phyloP scores from a whole-genome alignment of 495 filamentous ascomycete species.

The Penicillium lagena region DNA sequence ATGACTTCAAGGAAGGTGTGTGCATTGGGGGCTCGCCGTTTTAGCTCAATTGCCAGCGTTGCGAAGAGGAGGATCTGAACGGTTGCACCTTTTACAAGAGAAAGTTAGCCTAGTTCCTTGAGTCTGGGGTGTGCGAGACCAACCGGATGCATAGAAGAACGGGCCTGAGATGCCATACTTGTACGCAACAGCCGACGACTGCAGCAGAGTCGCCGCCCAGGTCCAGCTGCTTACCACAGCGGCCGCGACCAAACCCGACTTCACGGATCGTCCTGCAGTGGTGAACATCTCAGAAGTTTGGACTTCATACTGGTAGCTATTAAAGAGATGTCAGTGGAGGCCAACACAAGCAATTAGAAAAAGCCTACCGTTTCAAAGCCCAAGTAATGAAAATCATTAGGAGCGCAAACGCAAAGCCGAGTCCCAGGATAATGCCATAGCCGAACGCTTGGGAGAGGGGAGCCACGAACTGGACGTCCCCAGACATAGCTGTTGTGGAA shows the following conservation, averaged over 20 bases:
- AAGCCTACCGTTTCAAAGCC: constrained; percentile 56
- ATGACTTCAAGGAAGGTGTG: constrained; percentile 83
- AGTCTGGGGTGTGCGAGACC: neutral
- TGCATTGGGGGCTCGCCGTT: constrained; percentile 78
- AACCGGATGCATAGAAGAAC: constrained; percentile 75
- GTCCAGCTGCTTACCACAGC: constrained; percentile 97
- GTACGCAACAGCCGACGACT: constrained; percentile 86
- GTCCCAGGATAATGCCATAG: constrained; percentile 77
- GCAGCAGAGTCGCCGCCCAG: constrained; percentile 59
- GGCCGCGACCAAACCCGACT: constrained; percentile 86
- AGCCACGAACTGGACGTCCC: constrained; percentile 28
- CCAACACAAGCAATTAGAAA: neutral
- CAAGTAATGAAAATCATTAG: constrained; percentile 79
- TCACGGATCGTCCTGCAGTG: constrained; percentile 89
- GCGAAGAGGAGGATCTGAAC: constrained; percentile 79
- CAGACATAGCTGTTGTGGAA: constrained; percentile 3
- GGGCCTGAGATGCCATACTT: constrained; percentile 88
- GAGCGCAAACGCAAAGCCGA: constrained; percentile 70
- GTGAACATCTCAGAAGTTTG: constrained; percentile 98
- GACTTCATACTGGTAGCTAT: constrained; percentile 82
- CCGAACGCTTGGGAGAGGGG: constrained; percentile 66
- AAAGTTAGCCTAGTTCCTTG: too few species aligned
- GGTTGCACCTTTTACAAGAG: constrained; percentile 33
- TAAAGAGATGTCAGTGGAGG: neutral
- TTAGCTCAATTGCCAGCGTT: constrained; percentile 88